phyloP scores from a whole-genome alignment of 345 rosid species.

The Syzygium grande region DNA sequence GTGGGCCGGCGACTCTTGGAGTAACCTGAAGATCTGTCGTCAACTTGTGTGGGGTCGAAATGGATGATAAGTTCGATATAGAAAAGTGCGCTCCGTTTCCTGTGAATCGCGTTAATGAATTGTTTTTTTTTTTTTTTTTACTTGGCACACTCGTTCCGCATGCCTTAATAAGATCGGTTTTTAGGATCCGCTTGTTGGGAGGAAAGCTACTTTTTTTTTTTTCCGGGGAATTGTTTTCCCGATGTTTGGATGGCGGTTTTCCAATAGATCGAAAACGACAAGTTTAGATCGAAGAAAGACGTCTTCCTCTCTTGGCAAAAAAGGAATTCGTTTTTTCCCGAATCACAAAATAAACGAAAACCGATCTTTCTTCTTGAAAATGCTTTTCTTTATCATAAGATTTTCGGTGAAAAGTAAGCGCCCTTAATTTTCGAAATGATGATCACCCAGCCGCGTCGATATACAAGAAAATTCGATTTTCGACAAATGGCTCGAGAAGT shows the following conservation, averaged over 20 bases:
- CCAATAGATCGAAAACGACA: neutral
- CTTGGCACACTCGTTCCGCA: neutral
- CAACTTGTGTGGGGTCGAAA: neutral
- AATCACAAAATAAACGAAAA: neutral
- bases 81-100: neutral
- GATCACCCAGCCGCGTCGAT: too few species aligned
- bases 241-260: neutral
- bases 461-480: too few species aligned
- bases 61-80: neutral
- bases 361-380: neutral
- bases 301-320: neutral
- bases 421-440: neutral
- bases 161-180: neutral
- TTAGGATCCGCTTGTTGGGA: neutral
- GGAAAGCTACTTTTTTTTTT: neutral
- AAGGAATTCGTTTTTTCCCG: too few species aligned
- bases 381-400: neutral
- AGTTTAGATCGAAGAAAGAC: rapidly evolving
- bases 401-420: neutral
- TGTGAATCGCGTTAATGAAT: neutral
- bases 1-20: neutral
- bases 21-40: neutral
- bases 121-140: too few species aligned
- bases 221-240: too few species aligned
- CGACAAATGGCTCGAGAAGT: too few species aligned